Base-by-base conservation (phyloP, 2,329 filamentous ascomycete genomes). In the Stachybotrys chlorohalonatus region DNA sequence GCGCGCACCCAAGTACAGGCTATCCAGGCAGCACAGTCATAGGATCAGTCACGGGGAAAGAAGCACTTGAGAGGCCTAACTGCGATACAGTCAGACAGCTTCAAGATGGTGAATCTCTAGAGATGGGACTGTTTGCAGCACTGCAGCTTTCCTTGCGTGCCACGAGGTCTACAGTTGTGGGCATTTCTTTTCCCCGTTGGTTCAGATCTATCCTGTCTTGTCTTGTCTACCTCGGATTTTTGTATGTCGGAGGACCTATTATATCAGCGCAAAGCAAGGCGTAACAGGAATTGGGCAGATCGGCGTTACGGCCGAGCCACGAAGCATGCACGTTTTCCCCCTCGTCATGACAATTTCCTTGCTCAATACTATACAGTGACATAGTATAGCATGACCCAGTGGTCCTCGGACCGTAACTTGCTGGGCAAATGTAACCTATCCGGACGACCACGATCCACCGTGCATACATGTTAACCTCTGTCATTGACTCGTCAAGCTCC, bases 1-100 rank as follows among this genome's bases (percentile, higher is more conserved):
- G 81, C 85, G 2, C 70, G 87, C 51, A 72, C 75, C 39, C 76
- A 76, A 59, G 84, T 86, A n/a, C 64, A 75, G 49, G 71, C 74
- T 59, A 79, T 78, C 58, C 76, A 86, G 66, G 53, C 58, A 16
- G 60, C 62, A 55, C 57, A 62, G 31, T 56, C 62, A 49, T 56
- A 54, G 17, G 46, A 47, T 9, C 36, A 42, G 36, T 13, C 36
- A 42, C 9, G 8, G 13, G 36, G 9, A 42, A 13, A 9, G 36
- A 5, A 42, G 36, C 36, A 42, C 36, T 24, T 24, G 24, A 24
- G 24, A n/a, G 24, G 24, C 24, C 36, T 42, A 42, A 9, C 36
- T 9, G 36, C 8, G 36, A 42, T 42, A 42, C 36, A 42, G 36
- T 42, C 36, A 9, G 13, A 42, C 5, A 42, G 36, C 36, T 13